Evolutionary conservation across 768 basidiomycete genomes (phyloP).

Genomic region (Tremella yokohamensis): DNA sequence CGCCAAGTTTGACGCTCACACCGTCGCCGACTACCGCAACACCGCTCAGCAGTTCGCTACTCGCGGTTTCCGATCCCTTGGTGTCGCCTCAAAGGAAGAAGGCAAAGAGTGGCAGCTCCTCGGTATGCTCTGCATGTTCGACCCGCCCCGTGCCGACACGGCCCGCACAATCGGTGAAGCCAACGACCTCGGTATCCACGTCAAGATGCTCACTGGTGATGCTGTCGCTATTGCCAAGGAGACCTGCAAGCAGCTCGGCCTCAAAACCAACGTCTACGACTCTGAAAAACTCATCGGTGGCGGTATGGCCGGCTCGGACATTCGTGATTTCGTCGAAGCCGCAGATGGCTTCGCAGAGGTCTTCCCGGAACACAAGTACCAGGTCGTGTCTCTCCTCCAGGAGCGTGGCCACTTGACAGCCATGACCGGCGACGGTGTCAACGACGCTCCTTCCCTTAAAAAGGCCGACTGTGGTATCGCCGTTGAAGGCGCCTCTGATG

Average conservation of each 20-base stretch:
- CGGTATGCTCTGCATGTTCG: slow-evolving; percentile 56
- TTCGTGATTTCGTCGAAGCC: slow-evolving; percentile 56
- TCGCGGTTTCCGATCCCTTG: slow-evolving; percentile 56
- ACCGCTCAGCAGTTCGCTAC: slow-evolving; percentile 53
- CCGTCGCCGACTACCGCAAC: slow-evolving; percentile 51
- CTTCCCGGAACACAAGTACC: slow-evolving; percentile 55
- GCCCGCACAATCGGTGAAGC: slow-evolving; percentile 56
- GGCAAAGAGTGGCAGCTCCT: slow-evolving; percentile 55
- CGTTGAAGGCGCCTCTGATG: slow-evolving; percentile 61
- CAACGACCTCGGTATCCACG: slow-evolving; percentile 53
- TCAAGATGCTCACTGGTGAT: slow-evolving; percentile 60
- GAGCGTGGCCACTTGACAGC: slow-evolving; percentile 52
- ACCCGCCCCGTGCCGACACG: slow-evolving; percentile 56
- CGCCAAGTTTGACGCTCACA: slow-evolving; percentile 48
- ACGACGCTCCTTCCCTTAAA: slow-evolving; percentile 61
- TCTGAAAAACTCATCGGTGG: slow-evolving; percentile 55
- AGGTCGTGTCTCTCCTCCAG: slow-evolving; percentile 48
- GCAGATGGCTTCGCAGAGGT: slow-evolving; percentile 59
- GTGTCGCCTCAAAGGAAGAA: slow-evolving; percentile 56
- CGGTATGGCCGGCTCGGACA: slow-evolving; percentile 54
- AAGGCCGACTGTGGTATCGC: slow-evolving; percentile 64
- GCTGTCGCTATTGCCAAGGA: slow-evolving; percentile 58
- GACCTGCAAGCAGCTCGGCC: slow-evolving; percentile 55
- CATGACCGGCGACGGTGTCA: slow-evolving; percentile 63
- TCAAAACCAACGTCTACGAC: slow-evolving; percentile 57